Conservation (phyloP, 2,329 filamentous ascomycete species). For the Aureobasidium melanogenum region DNA sequence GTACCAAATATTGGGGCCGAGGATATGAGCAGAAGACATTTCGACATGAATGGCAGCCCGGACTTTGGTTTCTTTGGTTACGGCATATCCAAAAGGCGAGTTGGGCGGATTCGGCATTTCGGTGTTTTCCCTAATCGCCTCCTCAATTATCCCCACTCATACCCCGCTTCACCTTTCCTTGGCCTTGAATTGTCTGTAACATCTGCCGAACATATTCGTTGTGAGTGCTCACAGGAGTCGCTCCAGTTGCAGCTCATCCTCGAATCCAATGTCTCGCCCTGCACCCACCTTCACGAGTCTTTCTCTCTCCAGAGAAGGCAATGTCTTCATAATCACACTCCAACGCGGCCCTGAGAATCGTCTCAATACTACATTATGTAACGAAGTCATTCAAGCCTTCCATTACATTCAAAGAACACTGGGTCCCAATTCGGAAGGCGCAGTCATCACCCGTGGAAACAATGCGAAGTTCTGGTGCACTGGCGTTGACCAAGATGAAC, state of each 20-base stretch:
- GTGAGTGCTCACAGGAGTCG: background rate
- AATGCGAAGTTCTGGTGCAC: conserved; percentile 46
- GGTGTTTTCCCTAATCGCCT: background rate
- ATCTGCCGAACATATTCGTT: background rate
- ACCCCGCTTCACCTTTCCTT: background rate
- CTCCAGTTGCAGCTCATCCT: background rate
- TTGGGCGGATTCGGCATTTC: background rate
- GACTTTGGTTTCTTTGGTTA: background rate
- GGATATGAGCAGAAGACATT: background rate
- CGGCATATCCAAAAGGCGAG: background rate
- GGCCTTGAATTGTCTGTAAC: background rate
- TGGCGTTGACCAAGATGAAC: conserved; percentile 28
- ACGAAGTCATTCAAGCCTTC: conserved; percentile 45
- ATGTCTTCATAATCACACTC: conserved; percentile 46
- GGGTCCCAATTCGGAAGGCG: conserved; percentile 40
- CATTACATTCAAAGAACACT: conserved; percentile 39
- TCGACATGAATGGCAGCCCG: background rate
- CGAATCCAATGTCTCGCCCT: background rate
- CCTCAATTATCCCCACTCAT: background rate
- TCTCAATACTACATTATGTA: conserved; percentile 41
- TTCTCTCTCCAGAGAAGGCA: conserved; percentile 37
- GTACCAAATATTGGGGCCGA: background rate
- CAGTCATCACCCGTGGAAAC: conserved; percentile 44
- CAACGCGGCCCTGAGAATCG: conserved; percentile 47
- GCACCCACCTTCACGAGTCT: conserved; percentile 26